Evolutionary conservation across 768 basidiomycete species (phyloP).

Genomic region (Lentinula detonsa): DNA sequence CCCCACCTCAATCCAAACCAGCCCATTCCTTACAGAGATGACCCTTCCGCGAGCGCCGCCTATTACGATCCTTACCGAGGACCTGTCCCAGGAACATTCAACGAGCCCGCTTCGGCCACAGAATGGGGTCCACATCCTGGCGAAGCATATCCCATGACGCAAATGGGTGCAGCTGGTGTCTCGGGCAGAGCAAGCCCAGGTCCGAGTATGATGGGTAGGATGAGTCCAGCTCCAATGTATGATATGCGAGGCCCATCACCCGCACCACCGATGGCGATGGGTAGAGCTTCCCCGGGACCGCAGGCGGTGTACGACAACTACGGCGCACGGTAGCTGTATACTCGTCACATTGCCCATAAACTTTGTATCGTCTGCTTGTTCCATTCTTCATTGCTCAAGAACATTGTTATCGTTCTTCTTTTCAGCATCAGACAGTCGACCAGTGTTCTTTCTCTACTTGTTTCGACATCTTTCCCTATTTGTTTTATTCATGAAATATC

Average conservation of each 20-base stretch:
- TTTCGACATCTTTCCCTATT: not conserved
- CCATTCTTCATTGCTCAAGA: not conserved
- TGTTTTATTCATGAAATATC: not conserved
- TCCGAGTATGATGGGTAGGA: slow-evolving; percentile 24
- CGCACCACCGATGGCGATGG: slow-evolving; percentile 30
- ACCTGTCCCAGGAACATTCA: slow-evolving; percentile 62
- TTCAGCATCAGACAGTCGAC: not conserved
- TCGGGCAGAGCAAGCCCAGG: slow-evolving; percentile 29
- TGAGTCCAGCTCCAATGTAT: slow-evolving; percentile 16
- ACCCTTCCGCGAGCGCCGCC: slow-evolving; percentile 40
- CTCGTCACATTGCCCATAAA: not conserved
- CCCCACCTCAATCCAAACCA: slow-evolving; percentile 76
- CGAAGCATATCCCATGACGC: slow-evolving; percentile 75
- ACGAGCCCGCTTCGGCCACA: slow-evolving; percentile 26
- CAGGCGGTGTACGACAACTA: slow-evolving; percentile 34
- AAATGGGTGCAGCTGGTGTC: slow-evolving; percentile 31
- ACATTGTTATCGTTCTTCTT: not conserved
- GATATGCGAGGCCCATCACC: slow-evolving; percentile 22
- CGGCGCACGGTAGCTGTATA: slow-evolving; percentile 18
- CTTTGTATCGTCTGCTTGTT: not conserved
- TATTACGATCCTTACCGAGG: slow-evolving; percentile 83
- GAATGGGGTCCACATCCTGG: slow-evolving; percentile 25
- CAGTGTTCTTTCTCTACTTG: not conserved
- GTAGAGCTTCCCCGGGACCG: slow-evolving; percentile 40
- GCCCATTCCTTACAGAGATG: slow-evolving; percentile 59